Evolutionary conservation across 2,329 filamentous ascomycete genomes (phyloP).

Genomic region (Cladosporium sp.): DNA sequence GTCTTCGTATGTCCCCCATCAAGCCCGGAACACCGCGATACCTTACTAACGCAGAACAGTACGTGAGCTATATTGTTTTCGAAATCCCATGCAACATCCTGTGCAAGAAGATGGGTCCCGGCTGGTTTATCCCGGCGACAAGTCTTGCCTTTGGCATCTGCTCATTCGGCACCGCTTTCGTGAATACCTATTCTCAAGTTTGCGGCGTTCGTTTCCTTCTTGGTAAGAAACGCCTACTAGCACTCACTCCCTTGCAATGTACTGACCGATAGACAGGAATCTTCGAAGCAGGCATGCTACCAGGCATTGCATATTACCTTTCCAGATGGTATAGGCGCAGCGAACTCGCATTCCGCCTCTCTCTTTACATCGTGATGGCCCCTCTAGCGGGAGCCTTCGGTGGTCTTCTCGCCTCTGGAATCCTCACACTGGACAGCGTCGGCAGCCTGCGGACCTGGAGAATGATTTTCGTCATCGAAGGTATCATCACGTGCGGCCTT

Average conservation of each 20-base stretch:
- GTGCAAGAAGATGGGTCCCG: constrained; percentile 68
- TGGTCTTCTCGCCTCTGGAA: constrained; percentile 57
- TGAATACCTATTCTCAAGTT: constrained; percentile 48
- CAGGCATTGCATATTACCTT: constrained; percentile 69
- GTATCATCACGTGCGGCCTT: constrained; percentile 57
- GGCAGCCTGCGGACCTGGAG: constrained; percentile 56
- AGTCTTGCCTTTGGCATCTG: constrained; percentile 58
- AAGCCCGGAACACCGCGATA: not conserved
- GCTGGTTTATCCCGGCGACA: constrained; percentile 63
- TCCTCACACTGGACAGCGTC: constrained; percentile 57
- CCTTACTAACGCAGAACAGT: constrained; percentile 47
- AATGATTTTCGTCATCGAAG: constrained; percentile 70
- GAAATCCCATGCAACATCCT: constrained; percentile 64
- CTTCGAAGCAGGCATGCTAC: constrained; percentile 70
- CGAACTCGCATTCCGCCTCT: constrained; percentile 63
- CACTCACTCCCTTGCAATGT: not conserved
- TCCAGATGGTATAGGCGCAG: constrained; percentile 66
- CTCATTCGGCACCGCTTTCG: constrained; percentile 63
- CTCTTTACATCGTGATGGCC: constrained; percentile 66
- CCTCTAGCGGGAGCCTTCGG: constrained; percentile 68
- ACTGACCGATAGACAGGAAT: constrained; percentile 33
- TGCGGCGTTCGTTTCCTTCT: constrained; percentile 63
- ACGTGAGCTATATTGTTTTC: constrained; percentile 68
- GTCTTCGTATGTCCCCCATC: constrained; percentile 32
- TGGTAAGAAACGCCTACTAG: constrained; percentile 31